Conservation (phyloP, 2,329 filamentous ascomycete genomes). For the Apiospora phragmitis region DNA sequence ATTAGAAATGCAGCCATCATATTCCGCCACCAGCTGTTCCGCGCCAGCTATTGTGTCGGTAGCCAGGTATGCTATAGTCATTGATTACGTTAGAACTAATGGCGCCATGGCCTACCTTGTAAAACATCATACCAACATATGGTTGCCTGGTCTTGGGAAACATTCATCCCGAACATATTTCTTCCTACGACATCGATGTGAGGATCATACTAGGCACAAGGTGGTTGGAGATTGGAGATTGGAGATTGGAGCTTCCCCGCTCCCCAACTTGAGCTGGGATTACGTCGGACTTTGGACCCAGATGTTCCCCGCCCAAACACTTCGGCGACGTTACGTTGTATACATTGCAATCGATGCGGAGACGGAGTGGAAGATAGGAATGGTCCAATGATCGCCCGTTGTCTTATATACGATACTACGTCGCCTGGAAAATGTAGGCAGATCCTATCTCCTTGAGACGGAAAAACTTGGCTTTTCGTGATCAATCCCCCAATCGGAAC, state of each 20-base stretch:
- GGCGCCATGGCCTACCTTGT: too few relatives aligned
- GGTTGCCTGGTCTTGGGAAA: neutral
- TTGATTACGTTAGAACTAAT: too few relatives aligned
- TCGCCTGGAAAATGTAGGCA: neutral
- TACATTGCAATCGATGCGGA: neutral
- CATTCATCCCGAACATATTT: neutral
- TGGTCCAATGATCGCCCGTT: neutral
- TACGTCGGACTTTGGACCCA: neutral
- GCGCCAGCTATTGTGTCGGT: too few relatives aligned
- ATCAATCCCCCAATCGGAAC: neutral
- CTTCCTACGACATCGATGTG: neutral
- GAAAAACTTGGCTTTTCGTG: neutral
- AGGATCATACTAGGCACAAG: neutral
- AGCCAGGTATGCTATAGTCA: too few relatives aligned
- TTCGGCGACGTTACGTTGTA: neutral
- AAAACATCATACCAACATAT: neutral
- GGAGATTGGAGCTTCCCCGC: neutral
- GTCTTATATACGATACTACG: neutral
- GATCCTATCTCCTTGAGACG: neutral
- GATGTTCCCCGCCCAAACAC: neutral
- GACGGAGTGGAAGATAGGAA: neutral
- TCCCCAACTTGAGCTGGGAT: neutral
- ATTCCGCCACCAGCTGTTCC: too few relatives aligned
- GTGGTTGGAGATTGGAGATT: neutral
- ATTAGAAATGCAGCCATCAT: too few relatives aligned